Evolutionary conservation across 768 basidiomycete species (phyloP).

Genomic region (Naematelia aurantialba): DNA sequence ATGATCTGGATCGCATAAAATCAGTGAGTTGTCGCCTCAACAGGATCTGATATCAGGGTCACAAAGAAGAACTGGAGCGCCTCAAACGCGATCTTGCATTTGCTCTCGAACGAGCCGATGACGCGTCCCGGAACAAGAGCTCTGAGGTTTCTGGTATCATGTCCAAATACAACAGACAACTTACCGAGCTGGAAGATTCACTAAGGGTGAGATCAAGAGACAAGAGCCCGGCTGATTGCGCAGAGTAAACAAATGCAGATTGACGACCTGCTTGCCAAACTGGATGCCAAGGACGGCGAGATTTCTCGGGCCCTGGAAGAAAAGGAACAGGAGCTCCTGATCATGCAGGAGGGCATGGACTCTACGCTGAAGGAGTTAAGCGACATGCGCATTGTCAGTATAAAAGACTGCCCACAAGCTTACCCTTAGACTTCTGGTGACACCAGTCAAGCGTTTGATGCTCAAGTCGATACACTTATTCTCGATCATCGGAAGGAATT

Average conservation of each 20-base stretch:
- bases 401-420: slow-evolving; percentile 1
- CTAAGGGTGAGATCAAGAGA: slow-evolving; percentile 64
- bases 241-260: slow-evolving; percentile 95
- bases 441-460: slow-evolving; percentile 82
- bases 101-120: slow-evolving; percentile 97
- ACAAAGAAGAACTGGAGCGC: slow-evolving; percentile 92
- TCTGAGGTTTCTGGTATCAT: slow-evolving; percentile 85
- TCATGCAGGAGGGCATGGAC: slow-evolving; percentile 94
- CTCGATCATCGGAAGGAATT: slow-evolving; percentile 96
- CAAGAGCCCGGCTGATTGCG: slow-evolving; percentile 11
- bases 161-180: slow-evolving; percentile 89
- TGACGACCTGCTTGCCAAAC: slow-evolving; percentile 78
- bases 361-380: slow-evolving; percentile 79
- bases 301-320: slow-evolving; percentile 81
- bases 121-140: slow-evolving; percentile 82
- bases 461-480: slow-evolving; percentile 96
- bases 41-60: slow-evolving; percentile 55
- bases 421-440: slow-evolving; percentile 68
- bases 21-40: slow-evolving; percentile 52
- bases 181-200: slow-evolving; percentile 94
- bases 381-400: slow-evolving; percentile 73
- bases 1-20: slow-evolving; percentile 90
- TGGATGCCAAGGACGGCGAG: slow-evolving; percentile 70
- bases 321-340: slow-evolving; percentile 93
- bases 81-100: slow-evolving; percentile 86